Evolutionary conservation across 371 early-diverging fungal genomes (phyloP).

Genomic region (Rhizopus delemar): DNA sequence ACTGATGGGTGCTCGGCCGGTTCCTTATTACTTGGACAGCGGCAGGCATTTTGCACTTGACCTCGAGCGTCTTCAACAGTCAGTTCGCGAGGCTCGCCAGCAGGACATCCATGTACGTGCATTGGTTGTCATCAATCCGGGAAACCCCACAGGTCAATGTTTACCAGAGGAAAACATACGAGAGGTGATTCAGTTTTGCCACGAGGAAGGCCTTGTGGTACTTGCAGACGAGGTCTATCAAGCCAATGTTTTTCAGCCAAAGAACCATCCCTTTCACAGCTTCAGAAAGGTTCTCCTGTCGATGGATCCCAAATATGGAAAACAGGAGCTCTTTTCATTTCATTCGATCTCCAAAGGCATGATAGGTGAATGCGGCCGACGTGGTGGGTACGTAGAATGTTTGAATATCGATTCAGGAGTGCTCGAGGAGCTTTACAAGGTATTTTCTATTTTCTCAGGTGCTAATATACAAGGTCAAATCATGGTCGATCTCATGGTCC

Average conservation of each 20-base stretch:
- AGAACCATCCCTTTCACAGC: constrained; percentile 82
- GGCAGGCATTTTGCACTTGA: constrained; percentile 77
- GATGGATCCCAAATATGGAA: neutral
- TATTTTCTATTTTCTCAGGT: constrained; percentile 89
- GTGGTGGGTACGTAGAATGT: constrained; percentile 97
- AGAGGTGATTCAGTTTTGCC: constrained; percentile 81
- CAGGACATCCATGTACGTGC: constrained; percentile 86
- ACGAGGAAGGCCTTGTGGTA: constrained; percentile 71
- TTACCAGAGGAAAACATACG: constrained; percentile 76
- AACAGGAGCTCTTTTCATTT: constrained; percentile 86
- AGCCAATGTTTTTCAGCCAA: constrained; percentile 82
- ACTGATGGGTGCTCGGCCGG: constrained; percentile 74
- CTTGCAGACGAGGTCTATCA: constrained; percentile 97
- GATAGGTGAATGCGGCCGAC: constrained; percentile 97
- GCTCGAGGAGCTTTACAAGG: constrained; percentile 86
- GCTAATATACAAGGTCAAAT: constrained; percentile 86
- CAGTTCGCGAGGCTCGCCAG: constrained; percentile 59
- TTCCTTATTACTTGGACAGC: constrained; percentile 89
- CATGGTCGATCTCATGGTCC: constrained; percentile 90
- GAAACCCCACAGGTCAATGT: constrained; percentile 94
- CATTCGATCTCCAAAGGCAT: constrained; percentile 97
- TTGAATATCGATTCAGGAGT: constrained; percentile 75
- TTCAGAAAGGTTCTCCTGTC: constrained; percentile 81
- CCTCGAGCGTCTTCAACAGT: constrained; percentile 54
- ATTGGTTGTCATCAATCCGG: constrained; percentile 93